A percentile compares a stretch with the other conserved stretches of the same genome.
Conservation (phyloP, 2,329 filamentous ascomycete species). For the Trichoderma aggressivum region DNA sequence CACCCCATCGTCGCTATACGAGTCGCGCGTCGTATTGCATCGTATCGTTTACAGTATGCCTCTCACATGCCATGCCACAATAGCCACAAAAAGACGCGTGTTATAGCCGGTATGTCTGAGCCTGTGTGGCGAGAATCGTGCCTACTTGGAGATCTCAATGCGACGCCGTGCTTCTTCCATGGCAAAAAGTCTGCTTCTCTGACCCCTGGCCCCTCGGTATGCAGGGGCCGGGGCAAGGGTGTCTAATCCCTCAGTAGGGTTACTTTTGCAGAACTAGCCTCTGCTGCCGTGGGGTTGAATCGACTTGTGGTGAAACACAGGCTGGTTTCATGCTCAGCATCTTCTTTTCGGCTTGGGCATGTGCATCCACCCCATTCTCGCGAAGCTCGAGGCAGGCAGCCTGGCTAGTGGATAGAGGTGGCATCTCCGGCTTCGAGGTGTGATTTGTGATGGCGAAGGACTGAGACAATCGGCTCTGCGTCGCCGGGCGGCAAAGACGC, state of each 20-base stretch:
- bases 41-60: background rate
- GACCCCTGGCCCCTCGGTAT: conserved; percentile 11
- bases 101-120: background rate
- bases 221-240: conserved; percentile 13
- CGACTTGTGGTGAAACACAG: conserved; percentile 19
- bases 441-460: background rate
- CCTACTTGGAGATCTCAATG: conserved; percentile 13
- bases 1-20: background rate
- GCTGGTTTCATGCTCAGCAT: conserved; percentile 19
- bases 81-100: background rate
- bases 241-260: conserved; percentile 7
- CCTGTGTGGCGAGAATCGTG: conserved; percentile 9
- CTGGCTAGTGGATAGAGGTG: background rate
- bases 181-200: background rate
- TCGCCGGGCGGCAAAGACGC: conserved; percentile 1
- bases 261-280: conserved; percentile 10
- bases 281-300: conserved; percentile 9
- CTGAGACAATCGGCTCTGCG: background rate
- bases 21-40: background rate
- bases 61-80: background rate
- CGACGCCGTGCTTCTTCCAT: background rate
- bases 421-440: background rate
- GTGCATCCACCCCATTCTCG: background rate
- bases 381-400: background rate
- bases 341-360: background rate